phyloP scores from a whole-genome alignment of 2,329 filamentous ascomycete genomes.

The Colletotrichum paranaense region DNA sequence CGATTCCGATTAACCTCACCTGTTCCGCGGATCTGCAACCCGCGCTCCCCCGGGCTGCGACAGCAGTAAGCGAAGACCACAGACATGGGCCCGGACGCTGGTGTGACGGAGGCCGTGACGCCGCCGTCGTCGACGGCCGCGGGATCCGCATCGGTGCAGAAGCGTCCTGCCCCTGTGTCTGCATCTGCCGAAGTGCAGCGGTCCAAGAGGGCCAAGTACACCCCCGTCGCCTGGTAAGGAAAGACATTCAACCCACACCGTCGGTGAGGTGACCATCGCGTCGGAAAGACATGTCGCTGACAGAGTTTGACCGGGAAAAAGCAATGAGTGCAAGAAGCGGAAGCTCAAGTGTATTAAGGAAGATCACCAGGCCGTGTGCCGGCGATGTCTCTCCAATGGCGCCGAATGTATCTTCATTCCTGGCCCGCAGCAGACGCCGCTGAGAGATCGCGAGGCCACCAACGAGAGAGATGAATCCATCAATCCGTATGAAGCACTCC shows the following conservation, averaged over 20 bases:
- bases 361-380: slow-evolving; percentile 40
- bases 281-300: not conserved
- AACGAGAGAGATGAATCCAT: slow-evolving; percentile 39
- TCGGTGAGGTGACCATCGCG: not conserved
- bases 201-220: slow-evolving; percentile 50
- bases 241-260: not conserved
- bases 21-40: slow-evolving; percentile 8
- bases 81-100: slow-evolving; percentile 16
- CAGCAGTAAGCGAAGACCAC: not conserved
- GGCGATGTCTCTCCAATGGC: slow-evolving; percentile 44
- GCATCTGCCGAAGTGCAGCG: slow-evolving; percentile 19
- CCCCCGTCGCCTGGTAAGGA: slow-evolving; percentile 48
- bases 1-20: slow-evolving; percentile 13
- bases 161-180: slow-evolving; percentile 23
- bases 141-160: slow-evolving; percentile 22
- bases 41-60: not conserved
- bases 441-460: slow-evolving; percentile 33
- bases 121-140: slow-evolving; percentile 14
- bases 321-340: slow-evolving; percentile 53
- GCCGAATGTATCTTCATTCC: slow-evolving; percentile 42
- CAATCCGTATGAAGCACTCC: slow-evolving; percentile 27
- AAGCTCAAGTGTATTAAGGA: slow-evolving; percentile 53
- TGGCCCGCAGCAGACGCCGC: slow-evolving; percentile 29
- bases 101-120: slow-evolving; percentile 9
- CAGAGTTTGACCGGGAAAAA: slow-evolving; percentile 1